Evolutionary conservation across 2,329 filamentous ascomycete species (phyloP), one percentile per base, ranked within the genome.

Genomic region (Ophiocordyceps unilateralis): DNA sequence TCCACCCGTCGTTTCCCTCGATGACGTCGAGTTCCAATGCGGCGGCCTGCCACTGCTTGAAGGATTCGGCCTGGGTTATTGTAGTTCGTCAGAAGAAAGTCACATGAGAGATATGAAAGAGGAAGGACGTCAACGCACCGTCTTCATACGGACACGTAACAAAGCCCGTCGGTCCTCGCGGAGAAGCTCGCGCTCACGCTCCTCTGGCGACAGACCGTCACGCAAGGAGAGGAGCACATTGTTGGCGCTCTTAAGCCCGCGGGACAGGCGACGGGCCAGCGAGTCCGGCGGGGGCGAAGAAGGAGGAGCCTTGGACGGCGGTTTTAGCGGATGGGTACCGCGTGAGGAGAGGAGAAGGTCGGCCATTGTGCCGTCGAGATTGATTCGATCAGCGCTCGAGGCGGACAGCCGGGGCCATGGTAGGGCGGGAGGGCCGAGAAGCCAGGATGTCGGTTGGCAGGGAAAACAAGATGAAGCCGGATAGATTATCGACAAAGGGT

Each of bases 1-100:
- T 94, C 88, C 88, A 94, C 23, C 67, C 63, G 50, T 89, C 78
- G 54, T 89, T 86, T 39, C 79, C 79, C 57, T 94, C 85, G 14
- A 94, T 65, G 10, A 69, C 58, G 55, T 95, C 88, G 38, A 95
- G 72, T 54, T 88, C 80, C 38, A 69, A 69, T 2, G 88, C 88
- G 10, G 83, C 81, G 15, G 66, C 65, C 50, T 79, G 73, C 86
- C 88, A 95, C 55, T 87, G 76, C 41, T 70, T 64, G 50, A 78
- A 72, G 1, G 74, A 74, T 46, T 75, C 70, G 47, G 85, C 83
- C 78, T 85, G 22, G 5, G 28, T n/a, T 14, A 30, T 5, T 7
- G 36, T 14, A 41, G 8, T 2, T 8, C 9, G 41, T 46, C 41
- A 48, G 44, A 10, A 37, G 17, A 28, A 12, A 28, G 26, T 3